Evolutionary conservation across 2,329 filamentous ascomycete genomes (phyloP).

Genomic region (Fragosphaeria purpurea): DNA sequence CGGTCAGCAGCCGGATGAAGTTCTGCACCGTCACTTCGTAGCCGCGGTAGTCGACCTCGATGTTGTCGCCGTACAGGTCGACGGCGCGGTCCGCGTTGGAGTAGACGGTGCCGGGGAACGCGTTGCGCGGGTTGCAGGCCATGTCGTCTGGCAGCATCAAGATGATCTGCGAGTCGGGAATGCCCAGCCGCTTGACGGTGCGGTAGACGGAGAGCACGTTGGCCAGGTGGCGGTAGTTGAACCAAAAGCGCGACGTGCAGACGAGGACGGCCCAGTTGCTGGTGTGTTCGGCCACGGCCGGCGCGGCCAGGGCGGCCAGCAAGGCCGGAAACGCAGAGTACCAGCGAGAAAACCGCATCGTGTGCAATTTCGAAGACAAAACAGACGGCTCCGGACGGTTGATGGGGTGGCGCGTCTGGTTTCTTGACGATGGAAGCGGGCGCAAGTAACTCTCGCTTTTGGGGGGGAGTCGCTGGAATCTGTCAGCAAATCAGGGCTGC

Average conservation of each 20-base stretch:
- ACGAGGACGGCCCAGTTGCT: slow-evolving; percentile 99
- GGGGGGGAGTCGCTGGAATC: no score
- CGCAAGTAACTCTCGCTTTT: no score
- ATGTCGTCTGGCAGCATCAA: slow-evolving; percentile 99
- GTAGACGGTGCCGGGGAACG: slow-evolving; percentile 95
- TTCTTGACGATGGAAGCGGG: no score
- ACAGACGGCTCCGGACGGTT: no score
- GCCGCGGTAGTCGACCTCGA: slow-evolving; percentile 95
- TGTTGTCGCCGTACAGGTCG: slow-evolving; percentile 95
- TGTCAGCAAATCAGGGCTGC: no score
- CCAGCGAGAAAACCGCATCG: slow-evolving; percentile 42
- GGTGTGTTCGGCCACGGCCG: slow-evolving; percentile 63
- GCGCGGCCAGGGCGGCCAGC: slow-evolving; percentile 38
- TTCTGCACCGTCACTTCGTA: slow-evolving; percentile 99
- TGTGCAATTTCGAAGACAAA: slow-evolving; percentile 1
- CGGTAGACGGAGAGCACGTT: slow-evolving; percentile 97
- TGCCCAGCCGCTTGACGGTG: slow-evolving; percentile 93
- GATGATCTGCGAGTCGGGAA: slow-evolving; percentile 97
- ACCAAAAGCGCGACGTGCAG: slow-evolving; percentile 97
- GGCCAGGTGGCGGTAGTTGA: slow-evolving; percentile 97
- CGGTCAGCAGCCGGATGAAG: slow-evolving; percentile 90
- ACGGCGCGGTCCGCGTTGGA: slow-evolving; percentile 94
- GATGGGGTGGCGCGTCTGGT: no score
- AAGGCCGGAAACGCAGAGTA: slow-evolving; percentile 30
- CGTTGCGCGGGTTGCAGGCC: slow-evolving; percentile 97